Evolutionary conservation across 306 rosid genomes (phyloP).

Genomic region (Quillaja saponaria): DNA sequence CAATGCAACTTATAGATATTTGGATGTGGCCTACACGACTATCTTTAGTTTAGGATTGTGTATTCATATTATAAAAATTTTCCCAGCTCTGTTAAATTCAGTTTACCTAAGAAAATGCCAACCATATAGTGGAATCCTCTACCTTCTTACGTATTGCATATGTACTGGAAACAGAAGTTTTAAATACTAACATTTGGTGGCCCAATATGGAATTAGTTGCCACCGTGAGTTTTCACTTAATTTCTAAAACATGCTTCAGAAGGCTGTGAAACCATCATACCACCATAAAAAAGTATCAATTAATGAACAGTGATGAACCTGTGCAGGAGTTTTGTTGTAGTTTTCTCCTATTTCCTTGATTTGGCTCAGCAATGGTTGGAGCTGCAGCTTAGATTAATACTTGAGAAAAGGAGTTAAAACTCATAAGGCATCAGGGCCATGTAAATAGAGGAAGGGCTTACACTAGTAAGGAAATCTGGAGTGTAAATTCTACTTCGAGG

Average conservation of each 20-base stretch:
- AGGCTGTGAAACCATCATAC: background rate
- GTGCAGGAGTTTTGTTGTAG: slow-evolving; percentile 63
- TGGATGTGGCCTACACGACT: background rate
- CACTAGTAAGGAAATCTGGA: slow-evolving; percentile 67
- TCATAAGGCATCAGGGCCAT: slow-evolving; percentile 9
- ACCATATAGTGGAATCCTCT: background rate
- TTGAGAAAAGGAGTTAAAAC: slow-evolving; percentile 31
- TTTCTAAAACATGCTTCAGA: background rate
- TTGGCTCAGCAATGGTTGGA: slow-evolving; percentile 76
- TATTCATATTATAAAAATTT: background rate
- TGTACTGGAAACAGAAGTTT: background rate
- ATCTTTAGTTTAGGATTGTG: background rate
- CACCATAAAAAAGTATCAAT: slow-evolving; percentile 12
- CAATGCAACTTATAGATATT: background rate
- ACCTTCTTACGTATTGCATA: background rate
- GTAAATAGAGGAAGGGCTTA: slow-evolving; percentile 21
- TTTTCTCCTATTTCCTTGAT: slow-evolving; percentile 63
- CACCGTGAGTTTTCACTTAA: background rate
- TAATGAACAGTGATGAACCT: slow-evolving; percentile 48
- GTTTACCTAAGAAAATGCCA: background rate
- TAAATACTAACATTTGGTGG: background rate
- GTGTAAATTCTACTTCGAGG: slow-evolving; percentile 82
- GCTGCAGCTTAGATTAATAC: slow-evolving; percentile 50
- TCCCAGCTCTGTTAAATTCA: background rate
- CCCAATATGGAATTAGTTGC: background rate